phyloP scores from a whole-genome alignment of 495 filamentous ascomycete genomes.

The Talaromyces thailandensis region DNA sequence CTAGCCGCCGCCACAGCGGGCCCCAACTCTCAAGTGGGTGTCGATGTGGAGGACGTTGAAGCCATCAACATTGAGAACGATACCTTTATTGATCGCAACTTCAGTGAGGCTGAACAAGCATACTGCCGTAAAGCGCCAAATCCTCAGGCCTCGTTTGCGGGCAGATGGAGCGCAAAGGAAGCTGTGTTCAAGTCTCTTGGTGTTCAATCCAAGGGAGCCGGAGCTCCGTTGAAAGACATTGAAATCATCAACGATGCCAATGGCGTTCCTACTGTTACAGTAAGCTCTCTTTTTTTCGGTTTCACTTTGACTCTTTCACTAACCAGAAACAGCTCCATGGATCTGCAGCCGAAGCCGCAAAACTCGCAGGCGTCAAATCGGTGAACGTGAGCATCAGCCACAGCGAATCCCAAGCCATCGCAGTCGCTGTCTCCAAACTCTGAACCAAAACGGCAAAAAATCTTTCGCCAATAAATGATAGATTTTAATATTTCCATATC shows the following conservation, averaged over 20 bases:
- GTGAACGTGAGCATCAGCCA: slow-evolving; percentile 93
- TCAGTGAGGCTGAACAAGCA: slow-evolving; percentile 69
- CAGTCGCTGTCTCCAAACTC: slow-evolving; percentile 78
- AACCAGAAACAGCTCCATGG: slow-evolving; percentile 64
- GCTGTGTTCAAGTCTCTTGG: slow-evolving; percentile 97
- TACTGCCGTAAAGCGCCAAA: slow-evolving; percentile 75
- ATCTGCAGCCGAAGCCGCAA: slow-evolving; percentile 69
- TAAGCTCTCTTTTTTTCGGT: slow-evolving; percentile 44
- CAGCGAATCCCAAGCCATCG: slow-evolving; percentile 83
- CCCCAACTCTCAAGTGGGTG: slow-evolving; percentile 74
- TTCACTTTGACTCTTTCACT: slow-evolving; percentile 19
- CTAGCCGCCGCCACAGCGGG: slow-evolving; percentile 63
- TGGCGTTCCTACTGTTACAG: slow-evolving; percentile 74
- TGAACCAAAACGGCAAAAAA: slow-evolving; percentile 19
- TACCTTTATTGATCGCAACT: slow-evolving; percentile 92
- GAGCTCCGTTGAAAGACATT: slow-evolving; percentile 87
- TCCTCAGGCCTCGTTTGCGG: slow-evolving; percentile 80
- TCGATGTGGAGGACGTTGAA: slow-evolving; percentile 81
- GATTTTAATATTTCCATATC: background rate
- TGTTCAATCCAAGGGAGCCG: slow-evolving; percentile 76
- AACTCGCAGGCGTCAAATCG: slow-evolving; percentile 73
- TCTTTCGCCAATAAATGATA: background rate
- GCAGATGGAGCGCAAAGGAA: slow-evolving; percentile 95
- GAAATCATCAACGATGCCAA: slow-evolving; percentile 75
- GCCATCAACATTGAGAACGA: slow-evolving; percentile 87